These are phyloP conservation scores for Neoascochyta sp. DNA, from an alignment of 2,329 filamentous ascomycete genomes.

Conservation along the genomic window DNA sequence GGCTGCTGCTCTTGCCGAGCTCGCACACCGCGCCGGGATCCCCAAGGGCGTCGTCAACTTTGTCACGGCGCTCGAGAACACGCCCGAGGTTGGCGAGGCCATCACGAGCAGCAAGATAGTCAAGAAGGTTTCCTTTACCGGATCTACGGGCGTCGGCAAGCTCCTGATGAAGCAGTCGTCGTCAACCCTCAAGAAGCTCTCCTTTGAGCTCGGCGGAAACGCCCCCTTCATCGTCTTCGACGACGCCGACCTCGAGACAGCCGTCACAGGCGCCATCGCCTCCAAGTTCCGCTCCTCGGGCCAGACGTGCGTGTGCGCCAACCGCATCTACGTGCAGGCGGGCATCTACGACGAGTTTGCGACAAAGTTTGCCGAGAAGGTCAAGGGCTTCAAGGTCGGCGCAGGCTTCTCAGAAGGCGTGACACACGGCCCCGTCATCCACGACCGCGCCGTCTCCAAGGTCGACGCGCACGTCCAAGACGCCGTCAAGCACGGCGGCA, in stretches of 20 bases:
- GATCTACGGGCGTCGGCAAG: constrained; percentile 62
- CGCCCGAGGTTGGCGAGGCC: constrained; percentile 69
- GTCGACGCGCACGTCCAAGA: constrained; percentile 38
- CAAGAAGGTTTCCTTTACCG: constrained; percentile 92
- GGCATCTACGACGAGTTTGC: constrained; percentile 76
- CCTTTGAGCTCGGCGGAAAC: constrained; percentile 91
- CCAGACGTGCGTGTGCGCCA: constrained; percentile 83
- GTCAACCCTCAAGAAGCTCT: constrained; percentile 77
- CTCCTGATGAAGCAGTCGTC: constrained; percentile 89
- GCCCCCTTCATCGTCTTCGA: constrained; percentile 97
- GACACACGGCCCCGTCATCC: constrained; percentile 81
- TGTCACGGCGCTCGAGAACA: constrained; percentile 76
- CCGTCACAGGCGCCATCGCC: constrained; percentile 75
- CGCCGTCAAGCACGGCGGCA: constrained; percentile 30
- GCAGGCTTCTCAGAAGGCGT: constrained; percentile 66
- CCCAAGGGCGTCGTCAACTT: constrained; percentile 90
- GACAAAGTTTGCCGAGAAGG: constrained; percentile 65
- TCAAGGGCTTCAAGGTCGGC: constrained; percentile 71
- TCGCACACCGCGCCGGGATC: constrained; percentile 81
- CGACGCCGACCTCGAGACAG: constrained; percentile 81
- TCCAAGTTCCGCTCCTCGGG: constrained; percentile 93
- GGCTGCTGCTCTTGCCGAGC: constrained; percentile 79
- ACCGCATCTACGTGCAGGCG: constrained; percentile 75
- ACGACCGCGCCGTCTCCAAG: constrained; percentile 62
- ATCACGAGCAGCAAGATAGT: constrained; percentile 74